phyloP scores from a whole-genome alignment of 371 early-diverging fungal genomes.

The Syncephalastrum monosporum region DNA sequence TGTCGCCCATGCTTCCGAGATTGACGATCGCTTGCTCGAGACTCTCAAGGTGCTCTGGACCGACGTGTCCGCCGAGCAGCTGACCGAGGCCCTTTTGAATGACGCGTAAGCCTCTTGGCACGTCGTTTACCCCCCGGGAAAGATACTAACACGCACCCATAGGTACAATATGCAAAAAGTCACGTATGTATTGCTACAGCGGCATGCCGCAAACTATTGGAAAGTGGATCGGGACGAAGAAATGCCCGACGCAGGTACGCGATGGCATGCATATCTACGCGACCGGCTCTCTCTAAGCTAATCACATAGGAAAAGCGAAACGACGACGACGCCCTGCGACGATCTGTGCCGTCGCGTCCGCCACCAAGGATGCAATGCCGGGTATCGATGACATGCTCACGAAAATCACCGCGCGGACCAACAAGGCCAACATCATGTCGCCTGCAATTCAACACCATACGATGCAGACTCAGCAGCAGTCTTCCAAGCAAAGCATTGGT shows the following conservation, averaged over 20 bases:
- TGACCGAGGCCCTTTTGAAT: conserved; percentile 37
- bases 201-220: conserved; percentile 47
- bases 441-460: conserved; percentile 21
- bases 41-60: conserved; percentile 47
- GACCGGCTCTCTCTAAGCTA: too few relatives aligned
- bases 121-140: background rate
- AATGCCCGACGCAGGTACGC: conserved; percentile 21
- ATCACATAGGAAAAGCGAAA: too few relatives aligned
- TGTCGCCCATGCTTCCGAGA: conserved; percentile 26
- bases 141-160: background rate
- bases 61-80: conserved; percentile 33
- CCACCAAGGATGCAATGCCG: conserved; percentile 30
- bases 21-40: conserved; percentile 46
- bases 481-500: background rate
- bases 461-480: conserved; percentile 6
- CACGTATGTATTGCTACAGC: conserved; percentile 46
- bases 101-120: conserved; percentile 29
- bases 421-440: conserved; percentile 5
- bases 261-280: too few relatives aligned
- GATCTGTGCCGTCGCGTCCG: conserved; percentile 35
- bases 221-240: conserved; percentile 44
- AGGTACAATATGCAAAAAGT: conserved; percentile 57
- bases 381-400: conserved; percentile 40
- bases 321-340: conserved; percentile 46
- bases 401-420: conserved; percentile 24